Percentiles rank a stretch among this genome's conserved stretches.
These are phyloP conservation scores for Termitomyces sp. DNA, from an alignment of 1,284 basidiomycete genomes.

Conservation along the genomic window DNA sequence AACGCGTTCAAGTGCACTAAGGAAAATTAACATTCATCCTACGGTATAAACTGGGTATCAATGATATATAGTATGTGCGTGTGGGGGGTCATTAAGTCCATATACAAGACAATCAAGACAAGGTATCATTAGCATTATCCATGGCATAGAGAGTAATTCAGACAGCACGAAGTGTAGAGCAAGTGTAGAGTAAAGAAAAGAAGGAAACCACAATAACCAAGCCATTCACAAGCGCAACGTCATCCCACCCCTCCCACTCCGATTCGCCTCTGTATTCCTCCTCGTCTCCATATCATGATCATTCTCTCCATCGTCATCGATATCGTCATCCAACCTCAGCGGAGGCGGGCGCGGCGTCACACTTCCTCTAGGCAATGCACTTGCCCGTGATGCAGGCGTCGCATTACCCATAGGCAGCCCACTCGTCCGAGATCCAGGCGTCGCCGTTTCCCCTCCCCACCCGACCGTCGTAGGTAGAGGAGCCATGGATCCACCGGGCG, in stretches of 20 bases:
- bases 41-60: not conserved
- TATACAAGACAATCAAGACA: not conserved
- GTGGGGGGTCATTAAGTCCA: no score
- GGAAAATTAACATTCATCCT: no score
- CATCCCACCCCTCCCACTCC: not conserved
- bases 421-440: not conserved
- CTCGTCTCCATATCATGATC: slow-evolving; percentile 2
- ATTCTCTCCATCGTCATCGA: slow-evolving; percentile 1
- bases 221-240: not conserved
- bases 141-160: no score
- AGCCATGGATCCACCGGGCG: not conserved
- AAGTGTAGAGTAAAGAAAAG: no score
- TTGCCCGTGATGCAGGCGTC: not conserved
- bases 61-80: not conserved
- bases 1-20: no score
- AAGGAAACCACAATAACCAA: no score
- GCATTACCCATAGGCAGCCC: not conserved
- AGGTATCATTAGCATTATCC: no score
- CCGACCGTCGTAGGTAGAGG: not conserved
- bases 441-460: not conserved
- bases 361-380: not conserved
- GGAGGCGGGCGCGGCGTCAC: not conserved
- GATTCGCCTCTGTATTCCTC: slow-evolving; percentile 7
- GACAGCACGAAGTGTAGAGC: not conserved
- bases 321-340: not conserved